A percentile compares a stretch with the other conserved stretches of the same genome.
Evolutionary conservation across 768 basidiomycete genomes (phyloP).

Genomic region (Podaxis sp.): DNA sequence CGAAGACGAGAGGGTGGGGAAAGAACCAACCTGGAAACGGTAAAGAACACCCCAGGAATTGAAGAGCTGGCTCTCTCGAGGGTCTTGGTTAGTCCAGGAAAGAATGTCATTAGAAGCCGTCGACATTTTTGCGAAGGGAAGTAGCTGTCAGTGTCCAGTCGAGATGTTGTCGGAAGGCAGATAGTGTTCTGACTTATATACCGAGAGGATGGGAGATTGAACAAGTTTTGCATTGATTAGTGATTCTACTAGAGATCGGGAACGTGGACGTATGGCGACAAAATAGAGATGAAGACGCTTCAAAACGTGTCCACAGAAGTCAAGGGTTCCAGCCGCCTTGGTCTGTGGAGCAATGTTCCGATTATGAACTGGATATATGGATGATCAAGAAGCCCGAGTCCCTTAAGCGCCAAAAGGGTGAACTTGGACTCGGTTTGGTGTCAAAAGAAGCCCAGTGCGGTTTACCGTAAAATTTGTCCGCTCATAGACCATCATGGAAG

Average conservation of each 20-base stretch:
- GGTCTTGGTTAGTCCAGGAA: constrained; percentile 87
- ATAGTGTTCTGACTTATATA: constrained; percentile 57
- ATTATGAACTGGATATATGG: constrained; percentile 51
- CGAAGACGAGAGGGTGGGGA: not conserved
- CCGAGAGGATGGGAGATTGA: constrained; percentile 46
- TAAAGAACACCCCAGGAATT: constrained; percentile 80
- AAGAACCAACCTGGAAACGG: constrained; percentile 65
- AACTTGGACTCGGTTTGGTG: constrained; percentile 11
- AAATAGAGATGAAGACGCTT: constrained; percentile 71
- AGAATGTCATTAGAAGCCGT: constrained; percentile 65
- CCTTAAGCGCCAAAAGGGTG: constrained; percentile 19
- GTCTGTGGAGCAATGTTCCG: constrained; percentile 73
- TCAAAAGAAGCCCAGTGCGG: constrained; percentile 36
- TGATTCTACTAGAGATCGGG: constrained; percentile 64
- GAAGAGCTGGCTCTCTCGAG: constrained; percentile 81
- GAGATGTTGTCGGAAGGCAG: constrained; percentile 28
- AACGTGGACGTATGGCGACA: constrained; percentile 74
- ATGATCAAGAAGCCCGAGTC: constrained; percentile 74
- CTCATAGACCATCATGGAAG: constrained; percentile 12
- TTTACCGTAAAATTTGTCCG: constrained; percentile 14
- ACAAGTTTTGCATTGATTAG: constrained; percentile 45
- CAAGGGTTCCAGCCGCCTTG: constrained; percentile 59
- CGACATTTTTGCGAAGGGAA: constrained; percentile 39
- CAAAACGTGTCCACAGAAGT: constrained; percentile 74
- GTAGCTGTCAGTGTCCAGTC: constrained; percentile 19